A percentile compares a stretch with the other conserved stretches of the same genome.
phyloP scores from a whole-genome alignment of 495 filamentous ascomycete species.

The Sphaerosporella brunnea region DNA sequence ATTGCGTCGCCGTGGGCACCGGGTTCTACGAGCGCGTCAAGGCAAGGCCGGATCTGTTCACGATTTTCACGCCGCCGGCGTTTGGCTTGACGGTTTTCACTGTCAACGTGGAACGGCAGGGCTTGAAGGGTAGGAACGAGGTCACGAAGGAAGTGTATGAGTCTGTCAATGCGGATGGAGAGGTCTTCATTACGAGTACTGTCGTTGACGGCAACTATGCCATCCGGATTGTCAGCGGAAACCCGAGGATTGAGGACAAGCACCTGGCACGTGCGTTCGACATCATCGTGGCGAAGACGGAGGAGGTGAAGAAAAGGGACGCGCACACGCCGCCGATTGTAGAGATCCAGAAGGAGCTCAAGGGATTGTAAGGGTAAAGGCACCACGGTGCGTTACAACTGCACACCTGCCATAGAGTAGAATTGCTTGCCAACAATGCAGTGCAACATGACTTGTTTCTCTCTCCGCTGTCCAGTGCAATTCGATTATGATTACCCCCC shows the following conservation, averaged over 20 bases:
- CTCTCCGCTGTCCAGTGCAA: background rate
- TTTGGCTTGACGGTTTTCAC: slow-evolving; percentile 72
- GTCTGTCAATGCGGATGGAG: slow-evolving; percentile 50
- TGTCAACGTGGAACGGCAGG: slow-evolving; percentile 25
- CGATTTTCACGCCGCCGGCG: slow-evolving; percentile 52
- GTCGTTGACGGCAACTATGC: slow-evolving; percentile 59
- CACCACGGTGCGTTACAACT: no score
- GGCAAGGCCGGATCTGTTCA: slow-evolving; percentile 52
- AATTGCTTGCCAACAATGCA: background rate
- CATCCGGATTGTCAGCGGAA: slow-evolving; percentile 61
- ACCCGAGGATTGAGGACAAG: slow-evolving; percentile 49
- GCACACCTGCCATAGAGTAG: no score
- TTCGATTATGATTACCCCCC: background rate
- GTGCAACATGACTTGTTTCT: background rate
- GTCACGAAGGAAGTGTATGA: slow-evolving; percentile 68
- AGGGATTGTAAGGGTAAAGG: background rate
- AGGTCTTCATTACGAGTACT: slow-evolving; percentile 71
- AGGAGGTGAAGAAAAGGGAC: slow-evolving; percentile 34
- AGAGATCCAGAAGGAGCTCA: background rate
- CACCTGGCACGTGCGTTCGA: slow-evolving; percentile 60
- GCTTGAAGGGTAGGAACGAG: slow-evolving; percentile 33
- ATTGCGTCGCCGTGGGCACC: slow-evolving; percentile 49
- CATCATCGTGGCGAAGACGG: slow-evolving; percentile 50
- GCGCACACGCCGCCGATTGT: slow-evolving; percentile 4
- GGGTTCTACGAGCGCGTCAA: slow-evolving; percentile 45